Percentiles rank a stretch among this genome's conserved stretches.
Evolutionary conservation across 495 filamentous ascomycete species (phyloP).

Genomic region (Neurospora cerealis): DNA sequence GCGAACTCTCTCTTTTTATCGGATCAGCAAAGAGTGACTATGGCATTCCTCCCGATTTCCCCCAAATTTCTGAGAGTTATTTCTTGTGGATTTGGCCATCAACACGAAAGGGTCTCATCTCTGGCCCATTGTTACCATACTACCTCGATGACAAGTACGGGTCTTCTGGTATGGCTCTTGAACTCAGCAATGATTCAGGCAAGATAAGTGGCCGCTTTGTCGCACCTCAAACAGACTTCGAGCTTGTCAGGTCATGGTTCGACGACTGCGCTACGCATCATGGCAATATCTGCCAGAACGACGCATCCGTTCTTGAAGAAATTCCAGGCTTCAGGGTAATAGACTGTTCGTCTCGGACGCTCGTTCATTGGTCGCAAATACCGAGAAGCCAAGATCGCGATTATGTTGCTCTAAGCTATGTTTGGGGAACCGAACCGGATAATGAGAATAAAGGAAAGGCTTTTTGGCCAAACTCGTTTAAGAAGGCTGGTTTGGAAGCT

Average conservation of each 20-base stretch:
- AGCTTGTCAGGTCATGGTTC: background rate
- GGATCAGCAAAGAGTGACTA: background rate
- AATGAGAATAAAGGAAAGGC: background rate
- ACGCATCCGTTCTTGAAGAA: background rate
- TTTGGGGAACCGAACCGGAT: background rate
- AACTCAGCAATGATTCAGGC: background rate
- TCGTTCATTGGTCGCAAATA: background rate
- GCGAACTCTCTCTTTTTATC: background rate
- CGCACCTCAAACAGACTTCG: background rate
- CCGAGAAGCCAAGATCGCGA: background rate
- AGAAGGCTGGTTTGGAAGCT: no score
- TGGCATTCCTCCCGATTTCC: background rate
- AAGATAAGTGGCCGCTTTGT: background rate
- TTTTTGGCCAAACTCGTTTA: no score
- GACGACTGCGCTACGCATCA: background rate
- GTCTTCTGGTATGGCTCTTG: background rate
- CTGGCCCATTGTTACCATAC: background rate
- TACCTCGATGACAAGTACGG: rapidly evolving
- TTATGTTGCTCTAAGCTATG: background rate
- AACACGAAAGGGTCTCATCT: no score
- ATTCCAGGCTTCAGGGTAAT: background rate
- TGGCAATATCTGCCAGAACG: background rate
- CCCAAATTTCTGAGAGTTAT: background rate
- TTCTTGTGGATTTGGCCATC: background rate
- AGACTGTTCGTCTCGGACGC: background rate